Evolutionary conservation across 164 flowering plant genomes (phyloP).

Genomic region (Cinnamomum micranthum): DNA sequence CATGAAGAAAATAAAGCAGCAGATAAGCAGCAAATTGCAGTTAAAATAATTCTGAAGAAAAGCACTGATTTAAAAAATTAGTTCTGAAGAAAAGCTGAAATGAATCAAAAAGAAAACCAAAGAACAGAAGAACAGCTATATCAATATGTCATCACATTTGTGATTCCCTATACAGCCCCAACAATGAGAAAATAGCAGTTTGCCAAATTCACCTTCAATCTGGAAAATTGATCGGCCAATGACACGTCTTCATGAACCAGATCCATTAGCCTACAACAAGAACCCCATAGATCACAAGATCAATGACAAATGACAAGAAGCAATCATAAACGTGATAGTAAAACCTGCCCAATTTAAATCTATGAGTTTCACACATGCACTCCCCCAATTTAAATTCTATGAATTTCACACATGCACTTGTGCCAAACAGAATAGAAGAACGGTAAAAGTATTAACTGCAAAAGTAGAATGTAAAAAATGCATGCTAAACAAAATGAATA

Average conservation of each 20-base stretch:
- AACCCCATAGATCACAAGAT: not conserved
- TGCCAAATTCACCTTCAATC: conserved; percentile 56
- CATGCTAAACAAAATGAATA: not conserved
- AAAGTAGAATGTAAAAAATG: not conserved
- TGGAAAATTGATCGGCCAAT: conserved; percentile 78
- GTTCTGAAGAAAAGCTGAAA: not conserved
- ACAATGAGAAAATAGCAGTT: not conserved
- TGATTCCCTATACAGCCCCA: not conserved
- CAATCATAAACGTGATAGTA: not conserved
- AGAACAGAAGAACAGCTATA: not conserved
- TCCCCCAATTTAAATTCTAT: too few species aligned
- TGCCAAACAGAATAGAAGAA: not conserved
- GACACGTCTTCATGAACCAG: conserved; percentile 80
- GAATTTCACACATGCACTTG: too few species aligned
- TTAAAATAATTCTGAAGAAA: not conserved
- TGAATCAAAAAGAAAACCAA: not conserved
- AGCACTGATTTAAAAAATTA: too few species aligned
- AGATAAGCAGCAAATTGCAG: not conserved
- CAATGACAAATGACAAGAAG: not conserved
- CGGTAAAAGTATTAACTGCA: not conserved
- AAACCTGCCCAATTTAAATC: not conserved
- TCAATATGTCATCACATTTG: not conserved
- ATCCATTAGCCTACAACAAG: conserved; percentile 66
- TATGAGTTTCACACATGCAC: too few species aligned
- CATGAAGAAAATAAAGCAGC: not conserved